These are phyloP conservation scores for Xylaria sp. DNA, from an alignment of 2,329 filamentous ascomycete species.

Conservation along the genomic window DNA sequence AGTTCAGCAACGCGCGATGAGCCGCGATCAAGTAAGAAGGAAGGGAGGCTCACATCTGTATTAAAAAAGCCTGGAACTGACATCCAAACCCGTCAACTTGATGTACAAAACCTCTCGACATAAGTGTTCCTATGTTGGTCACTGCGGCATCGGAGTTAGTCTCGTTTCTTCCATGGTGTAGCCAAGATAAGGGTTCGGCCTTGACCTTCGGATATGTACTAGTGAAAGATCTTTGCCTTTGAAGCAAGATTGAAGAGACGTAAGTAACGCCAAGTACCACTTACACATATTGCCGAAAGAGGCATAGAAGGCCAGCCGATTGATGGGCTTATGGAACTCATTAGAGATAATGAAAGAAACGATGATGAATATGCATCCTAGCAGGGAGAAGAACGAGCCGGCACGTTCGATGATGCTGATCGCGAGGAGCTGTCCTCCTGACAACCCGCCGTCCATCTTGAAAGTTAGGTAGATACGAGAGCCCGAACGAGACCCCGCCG, in stretches of 20 bases:
- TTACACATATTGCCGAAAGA: slow-evolving; percentile 73
- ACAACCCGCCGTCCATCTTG: slow-evolving; percentile 17
- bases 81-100: slow-evolving; percentile 56
- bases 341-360: slow-evolving; percentile 68
- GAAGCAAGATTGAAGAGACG: neutral
- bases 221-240: neutral
- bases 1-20: slow-evolving; percentile 9
- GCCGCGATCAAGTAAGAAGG: slow-evolving; percentile 6
- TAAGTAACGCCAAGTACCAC: neutral
- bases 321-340: slow-evolving; percentile 83
- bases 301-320: slow-evolving; percentile 81
- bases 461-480: neutral
- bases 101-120: slow-evolving; percentile 64
- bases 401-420: slow-evolving; percentile 67
- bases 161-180: neutral
- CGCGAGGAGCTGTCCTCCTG: slow-evolving; percentile 48
- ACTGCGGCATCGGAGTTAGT: slow-evolving; percentile 36
- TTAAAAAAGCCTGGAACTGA: slow-evolving; percentile 76
- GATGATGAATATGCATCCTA: slow-evolving; percentile 73
- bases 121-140: slow-evolving; percentile 75
- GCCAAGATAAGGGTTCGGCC: neutral
- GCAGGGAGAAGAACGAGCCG: slow-evolving; percentile 70
- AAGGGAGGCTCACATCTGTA: slow-evolving; percentile 70
- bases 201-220: neutral
- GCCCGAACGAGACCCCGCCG: neutral